A percentile compares a stretch with the other conserved stretches of the same genome.
Evolutionary conservation across 2,329 filamentous ascomycete species (phyloP).

Genomic region (Sclerotinia sclerotiorum): DNA sequence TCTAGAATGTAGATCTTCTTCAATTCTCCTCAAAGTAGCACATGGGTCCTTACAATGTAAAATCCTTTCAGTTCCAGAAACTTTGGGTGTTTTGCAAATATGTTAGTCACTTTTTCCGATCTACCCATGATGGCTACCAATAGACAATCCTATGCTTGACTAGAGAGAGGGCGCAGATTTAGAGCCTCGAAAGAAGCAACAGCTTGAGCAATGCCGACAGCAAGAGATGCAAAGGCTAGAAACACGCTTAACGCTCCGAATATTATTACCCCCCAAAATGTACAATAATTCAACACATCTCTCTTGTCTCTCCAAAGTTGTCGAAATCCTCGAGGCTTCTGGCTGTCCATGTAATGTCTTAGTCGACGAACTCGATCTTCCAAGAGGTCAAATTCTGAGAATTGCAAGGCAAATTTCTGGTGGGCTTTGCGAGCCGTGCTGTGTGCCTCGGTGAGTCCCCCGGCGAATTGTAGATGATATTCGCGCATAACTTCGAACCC

Average conservation of each 20-base stretch:
- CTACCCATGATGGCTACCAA: no score
- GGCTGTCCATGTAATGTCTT: background rate
- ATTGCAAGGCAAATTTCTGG: background rate
- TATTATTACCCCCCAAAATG: background rate
- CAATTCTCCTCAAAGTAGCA: no score
- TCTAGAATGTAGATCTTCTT: no score
- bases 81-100: no score
- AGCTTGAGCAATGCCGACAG: background rate
- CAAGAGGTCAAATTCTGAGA: background rate
- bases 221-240: background rate
- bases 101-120: no score
- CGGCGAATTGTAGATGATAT: no score
- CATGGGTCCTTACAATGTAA: no score
- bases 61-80: no score
- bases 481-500: no score
- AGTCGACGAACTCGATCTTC: background rate
- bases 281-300: background rate
- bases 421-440: no score
- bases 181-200: background rate
- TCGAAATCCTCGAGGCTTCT: background rate
- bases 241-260: background rate
- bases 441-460: no score
- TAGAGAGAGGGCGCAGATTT: background rate
- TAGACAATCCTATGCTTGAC: no score
- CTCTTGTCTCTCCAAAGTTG: background rate